These are phyloP conservation scores for Arachis monticola DNA, from an alignment of 331 rosid species.

Conservation along the genomic window DNA sequence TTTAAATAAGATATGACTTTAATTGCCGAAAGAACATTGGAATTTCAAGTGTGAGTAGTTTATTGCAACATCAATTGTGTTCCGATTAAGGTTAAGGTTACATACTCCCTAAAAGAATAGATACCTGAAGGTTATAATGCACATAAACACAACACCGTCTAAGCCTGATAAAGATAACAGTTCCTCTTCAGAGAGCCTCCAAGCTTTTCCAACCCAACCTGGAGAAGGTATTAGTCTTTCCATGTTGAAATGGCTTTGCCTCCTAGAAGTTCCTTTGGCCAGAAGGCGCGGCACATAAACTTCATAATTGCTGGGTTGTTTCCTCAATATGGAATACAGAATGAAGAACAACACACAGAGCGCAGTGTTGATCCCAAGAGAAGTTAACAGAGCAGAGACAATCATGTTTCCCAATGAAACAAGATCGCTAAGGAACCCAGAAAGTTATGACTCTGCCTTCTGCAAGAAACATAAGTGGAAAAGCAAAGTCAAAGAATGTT, in stretches of 20 bases:
- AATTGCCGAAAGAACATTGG: not conserved
- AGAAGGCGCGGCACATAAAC: conserved; percentile 75
- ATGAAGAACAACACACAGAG: conserved; percentile 75
- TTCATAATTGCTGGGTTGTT: conserved; percentile 76
- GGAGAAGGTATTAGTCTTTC: conserved; percentile 91
- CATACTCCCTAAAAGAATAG: too few relatives aligned
- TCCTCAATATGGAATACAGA: conserved; percentile 78
- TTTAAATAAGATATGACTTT: conserved; percentile 13
- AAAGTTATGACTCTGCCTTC: conserved; percentile 23
- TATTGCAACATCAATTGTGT: too few relatives aligned
- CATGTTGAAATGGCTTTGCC: conserved; percentile 58
- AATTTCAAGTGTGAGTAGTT: too few relatives aligned
- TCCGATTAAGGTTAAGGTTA: too few relatives aligned
- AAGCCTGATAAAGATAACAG: conserved; percentile 66
- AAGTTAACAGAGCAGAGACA: conserved; percentile 85
- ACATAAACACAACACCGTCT: conserved; percentile 85
- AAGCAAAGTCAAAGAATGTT: conserved; percentile 11
- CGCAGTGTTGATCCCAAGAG: conserved; percentile 82
- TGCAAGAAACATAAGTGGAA: conserved; percentile 40
- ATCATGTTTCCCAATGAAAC: conserved; percentile 55
- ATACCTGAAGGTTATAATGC: conserved; percentile 79
- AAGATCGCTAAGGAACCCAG: conserved; percentile 6
- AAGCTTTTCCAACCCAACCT: conserved; percentile 77
- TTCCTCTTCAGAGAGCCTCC: conserved; percentile 88
- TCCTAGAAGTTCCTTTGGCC: conserved; percentile 65